A percentile compares a stretch with the other conserved stretches of the same genome.
Conservation (phyloP, 2,329 filamentous ascomycete genomes). For the Fusarium clavum region DNA sequence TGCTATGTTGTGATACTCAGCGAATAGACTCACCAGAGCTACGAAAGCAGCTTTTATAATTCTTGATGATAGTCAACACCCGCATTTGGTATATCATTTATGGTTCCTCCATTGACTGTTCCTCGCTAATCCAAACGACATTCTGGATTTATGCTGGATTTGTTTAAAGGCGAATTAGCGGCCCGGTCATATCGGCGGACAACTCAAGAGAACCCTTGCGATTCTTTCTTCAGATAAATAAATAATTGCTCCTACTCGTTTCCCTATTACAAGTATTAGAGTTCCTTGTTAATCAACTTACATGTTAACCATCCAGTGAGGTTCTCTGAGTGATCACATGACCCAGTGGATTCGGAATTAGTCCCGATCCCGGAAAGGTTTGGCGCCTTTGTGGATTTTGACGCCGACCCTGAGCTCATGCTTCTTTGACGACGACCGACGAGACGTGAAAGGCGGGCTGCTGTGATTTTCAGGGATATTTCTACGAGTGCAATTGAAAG, state of each 20-base stretch:
- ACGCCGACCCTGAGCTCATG: constrained; percentile 23
- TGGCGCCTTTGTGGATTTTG: constrained; percentile 35
- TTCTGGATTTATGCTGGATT: neutral
- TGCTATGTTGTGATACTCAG: neutral
- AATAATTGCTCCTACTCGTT: neutral
- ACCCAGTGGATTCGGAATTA: neutral
- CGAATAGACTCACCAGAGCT: neutral
- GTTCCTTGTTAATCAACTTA: neutral
- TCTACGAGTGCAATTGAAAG: constrained; percentile 3
- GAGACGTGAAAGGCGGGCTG: constrained; percentile 29
- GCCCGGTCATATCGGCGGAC: neutral
- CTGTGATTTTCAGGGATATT: constrained; percentile 12
- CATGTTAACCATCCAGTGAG: neutral
- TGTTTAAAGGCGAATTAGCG: neutral
- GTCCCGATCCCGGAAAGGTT: constrained; percentile 8
- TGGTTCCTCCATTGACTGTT: neutral
- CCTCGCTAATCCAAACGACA: neutral
- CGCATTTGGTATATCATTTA: neutral
- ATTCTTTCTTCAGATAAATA: neutral
- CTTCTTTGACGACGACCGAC: constrained; percentile 30
- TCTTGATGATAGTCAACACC: neutral
- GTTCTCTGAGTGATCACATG: constrained; percentile 6
- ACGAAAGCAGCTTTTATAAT: neutral
- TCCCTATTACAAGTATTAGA: neutral
- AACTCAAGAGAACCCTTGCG: neutral